Evolutionary conservation across 2,329 filamentous ascomycete genomes (phyloP).

Genomic region (Diplocarpon rosae): DNA sequence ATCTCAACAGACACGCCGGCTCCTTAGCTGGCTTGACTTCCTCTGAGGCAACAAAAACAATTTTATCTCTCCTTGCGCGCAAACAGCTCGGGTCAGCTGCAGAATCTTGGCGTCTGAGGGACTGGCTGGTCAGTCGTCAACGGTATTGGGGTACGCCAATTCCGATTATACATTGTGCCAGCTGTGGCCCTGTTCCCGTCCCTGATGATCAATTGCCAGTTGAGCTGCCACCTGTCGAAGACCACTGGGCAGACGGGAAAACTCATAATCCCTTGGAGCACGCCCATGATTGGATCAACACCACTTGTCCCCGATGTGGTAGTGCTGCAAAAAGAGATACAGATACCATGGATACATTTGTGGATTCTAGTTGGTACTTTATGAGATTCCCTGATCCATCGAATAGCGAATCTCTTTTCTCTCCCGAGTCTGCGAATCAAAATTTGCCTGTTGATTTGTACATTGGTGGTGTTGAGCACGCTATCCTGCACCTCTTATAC

Average conservation of each 20-base stretch:
- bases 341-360: slow-evolving; percentile 94
- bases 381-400: slow-evolving; percentile 66
- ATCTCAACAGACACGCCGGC: slow-evolving; percentile 56
- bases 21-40: slow-evolving; percentile 54
- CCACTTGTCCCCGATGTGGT: slow-evolving; percentile 62
- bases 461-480: slow-evolving; percentile 80
- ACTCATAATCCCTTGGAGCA: slow-evolving; percentile 68
- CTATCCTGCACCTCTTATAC: slow-evolving; percentile 81
- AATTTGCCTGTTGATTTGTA: slow-evolving; percentile 76
- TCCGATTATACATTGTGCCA: slow-evolving; percentile 70
- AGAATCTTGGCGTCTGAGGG: slow-evolving; percentile 69
- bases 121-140: slow-evolving; percentile 89
- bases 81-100: slow-evolving; percentile 47
- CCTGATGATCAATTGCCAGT: slow-evolving; percentile 69
- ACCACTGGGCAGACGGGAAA: slow-evolving; percentile 57
- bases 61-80: slow-evolving; percentile 45
- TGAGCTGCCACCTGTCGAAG: slow-evolving; percentile 55
- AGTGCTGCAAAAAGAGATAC: slow-evolving; percentile 68
- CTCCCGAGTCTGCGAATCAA: slow-evolving; percentile 41
- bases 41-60: slow-evolving; percentile 45
- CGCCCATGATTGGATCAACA: slow-evolving; percentile 63
- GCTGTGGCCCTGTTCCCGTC: slow-evolving; percentile 71
- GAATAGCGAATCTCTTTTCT: slow-evolving; percentile 52
- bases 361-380: slow-evolving; percentile 92
- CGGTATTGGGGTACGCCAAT: slow-evolving; percentile 88